These are phyloP conservation scores for Inga laurina DNA, from an alignment of 306 rosid genomes.

Conservation along the genomic window DNA sequence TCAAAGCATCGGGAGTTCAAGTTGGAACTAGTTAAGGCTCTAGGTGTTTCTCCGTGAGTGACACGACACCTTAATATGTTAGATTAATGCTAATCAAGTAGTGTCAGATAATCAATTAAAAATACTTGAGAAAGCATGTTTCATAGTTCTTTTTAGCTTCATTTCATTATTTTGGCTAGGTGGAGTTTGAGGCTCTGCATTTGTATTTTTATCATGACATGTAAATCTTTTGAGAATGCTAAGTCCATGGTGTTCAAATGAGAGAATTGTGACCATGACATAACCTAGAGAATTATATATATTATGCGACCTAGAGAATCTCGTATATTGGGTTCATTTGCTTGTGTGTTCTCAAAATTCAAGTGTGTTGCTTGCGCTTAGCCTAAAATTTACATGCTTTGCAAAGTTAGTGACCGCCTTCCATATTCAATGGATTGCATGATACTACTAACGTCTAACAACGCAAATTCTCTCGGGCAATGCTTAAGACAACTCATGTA, in stretches of 20 bases:
- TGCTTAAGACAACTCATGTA: background rate
- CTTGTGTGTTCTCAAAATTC: too few relatives aligned
- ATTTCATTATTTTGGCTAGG: background rate
- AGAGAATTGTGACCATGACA: too few relatives aligned
- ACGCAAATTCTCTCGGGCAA: background rate
- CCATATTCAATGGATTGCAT: background rate
- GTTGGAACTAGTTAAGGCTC: background rate
- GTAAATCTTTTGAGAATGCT: background rate
- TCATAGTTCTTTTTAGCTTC: background rate
- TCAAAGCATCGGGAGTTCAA: too few relatives aligned
- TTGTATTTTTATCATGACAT: background rate
- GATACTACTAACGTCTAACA: background rate
- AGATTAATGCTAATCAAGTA: background rate
- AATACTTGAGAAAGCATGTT: background rate
- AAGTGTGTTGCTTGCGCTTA: too few relatives aligned
- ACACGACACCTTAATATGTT: background rate
- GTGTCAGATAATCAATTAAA: background rate
- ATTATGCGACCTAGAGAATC: too few relatives aligned
- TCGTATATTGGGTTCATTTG: too few relatives aligned
- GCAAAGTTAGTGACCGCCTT: too few relatives aligned
- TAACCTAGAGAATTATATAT: too few relatives aligned
- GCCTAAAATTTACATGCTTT: too few relatives aligned
- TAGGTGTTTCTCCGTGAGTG: background rate
- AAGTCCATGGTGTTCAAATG: too few relatives aligned
- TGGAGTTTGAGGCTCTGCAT: background rate